These are phyloP conservation scores for Fraxinus anomala DNA, from an alignment of 257 asterid genomes.

Conservation along the genomic window DNA sequence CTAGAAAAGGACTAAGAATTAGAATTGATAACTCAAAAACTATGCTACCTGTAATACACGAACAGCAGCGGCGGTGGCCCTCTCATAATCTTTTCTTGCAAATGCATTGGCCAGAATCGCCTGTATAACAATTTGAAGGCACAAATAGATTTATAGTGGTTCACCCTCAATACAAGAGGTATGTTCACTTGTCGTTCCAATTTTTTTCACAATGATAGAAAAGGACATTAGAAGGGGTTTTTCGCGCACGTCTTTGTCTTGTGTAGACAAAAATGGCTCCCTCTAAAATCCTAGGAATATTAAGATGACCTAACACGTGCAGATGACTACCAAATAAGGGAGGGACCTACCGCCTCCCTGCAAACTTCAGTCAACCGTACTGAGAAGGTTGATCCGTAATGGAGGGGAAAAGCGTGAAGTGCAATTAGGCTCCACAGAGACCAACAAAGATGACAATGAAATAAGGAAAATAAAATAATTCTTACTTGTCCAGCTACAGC, in stretches of 20 bases:
- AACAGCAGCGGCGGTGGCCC: conserved; percentile 36
- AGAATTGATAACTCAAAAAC: neutral
- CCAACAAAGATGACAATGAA: neutral
- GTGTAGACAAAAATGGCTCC: too few species aligned
- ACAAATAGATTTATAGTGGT: neutral
- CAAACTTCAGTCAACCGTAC: neutral
- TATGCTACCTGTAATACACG: conserved; percentile 47
- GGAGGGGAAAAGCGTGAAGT: neutral
- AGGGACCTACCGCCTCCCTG: neutral
- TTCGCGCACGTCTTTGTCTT: neutral
- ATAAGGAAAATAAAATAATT: neutral
- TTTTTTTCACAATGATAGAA: neutral
- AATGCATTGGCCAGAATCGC: conserved; percentile 54
- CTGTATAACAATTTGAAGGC: conserved; percentile 21
- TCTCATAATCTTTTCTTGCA: conserved; percentile 41
- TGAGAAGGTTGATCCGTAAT: neutral
- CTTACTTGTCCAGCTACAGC: conserved; percentile 50
- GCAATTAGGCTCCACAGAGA: neutral
- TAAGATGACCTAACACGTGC: too few species aligned
- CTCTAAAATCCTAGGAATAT: too few species aligned
- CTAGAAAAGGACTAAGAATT: neutral
- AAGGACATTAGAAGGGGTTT: neutral
- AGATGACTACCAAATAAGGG: neutral
- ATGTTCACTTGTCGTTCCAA: too few species aligned
- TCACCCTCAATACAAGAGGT: too few species aligned